These are phyloP conservation scores for Raphanus hybrid DNA, from an alignment of 441 rosid genomes.

Conservation along the genomic window DNA sequence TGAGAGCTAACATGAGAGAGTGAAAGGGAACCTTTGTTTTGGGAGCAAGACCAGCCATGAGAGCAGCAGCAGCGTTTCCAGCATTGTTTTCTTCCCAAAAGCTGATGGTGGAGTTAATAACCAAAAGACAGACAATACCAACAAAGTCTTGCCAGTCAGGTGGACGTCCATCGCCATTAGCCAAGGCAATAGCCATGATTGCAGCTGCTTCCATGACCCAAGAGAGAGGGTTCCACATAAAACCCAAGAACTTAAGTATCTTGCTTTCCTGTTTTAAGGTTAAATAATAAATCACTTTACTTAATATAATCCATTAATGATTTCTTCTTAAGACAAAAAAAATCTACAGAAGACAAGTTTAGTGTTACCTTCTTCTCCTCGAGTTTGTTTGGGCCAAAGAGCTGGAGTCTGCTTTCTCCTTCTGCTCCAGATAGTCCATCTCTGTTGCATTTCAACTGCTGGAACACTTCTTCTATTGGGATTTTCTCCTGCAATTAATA, in stretches of 20 bases:
- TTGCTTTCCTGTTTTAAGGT: slow-evolving; percentile 74
- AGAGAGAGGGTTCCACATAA: slow-evolving; percentile 97
- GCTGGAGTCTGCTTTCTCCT: slow-evolving; percentile 53
- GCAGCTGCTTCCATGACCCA: slow-evolving; percentile 99
- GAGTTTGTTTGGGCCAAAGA: slow-evolving; percentile 63
- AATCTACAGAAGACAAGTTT: not conserved
- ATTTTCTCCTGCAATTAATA: not conserved
- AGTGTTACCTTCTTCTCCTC: slow-evolving; percentile 58
- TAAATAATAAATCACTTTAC: not conserved
- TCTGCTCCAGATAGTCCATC: slow-evolving; percentile 54
- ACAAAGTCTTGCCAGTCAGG: slow-evolving; percentile 98
- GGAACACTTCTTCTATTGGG: slow-evolving; percentile 41
- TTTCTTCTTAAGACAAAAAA: too few relatives aligned
- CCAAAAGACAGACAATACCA: slow-evolving; percentile 78
- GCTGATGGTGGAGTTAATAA: slow-evolving; percentile 92
- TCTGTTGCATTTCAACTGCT: slow-evolving; percentile 54
- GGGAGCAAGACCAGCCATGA: slow-evolving; percentile 97
- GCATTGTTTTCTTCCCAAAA: slow-evolving; percentile 96
- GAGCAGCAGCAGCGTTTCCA: slow-evolving; percentile 97
- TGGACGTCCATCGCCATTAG: slow-evolving; percentile 79
- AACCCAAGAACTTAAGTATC: slow-evolving; percentile 87
- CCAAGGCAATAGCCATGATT: slow-evolving; percentile 89
- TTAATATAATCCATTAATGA: not conserved
- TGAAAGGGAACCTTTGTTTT: slow-evolving; percentile 69
- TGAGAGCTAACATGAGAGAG: not conserved